phyloP scores from a whole-genome alignment of 2,329 filamentous ascomycete species.

The Ophiostoma populinum region DNA sequence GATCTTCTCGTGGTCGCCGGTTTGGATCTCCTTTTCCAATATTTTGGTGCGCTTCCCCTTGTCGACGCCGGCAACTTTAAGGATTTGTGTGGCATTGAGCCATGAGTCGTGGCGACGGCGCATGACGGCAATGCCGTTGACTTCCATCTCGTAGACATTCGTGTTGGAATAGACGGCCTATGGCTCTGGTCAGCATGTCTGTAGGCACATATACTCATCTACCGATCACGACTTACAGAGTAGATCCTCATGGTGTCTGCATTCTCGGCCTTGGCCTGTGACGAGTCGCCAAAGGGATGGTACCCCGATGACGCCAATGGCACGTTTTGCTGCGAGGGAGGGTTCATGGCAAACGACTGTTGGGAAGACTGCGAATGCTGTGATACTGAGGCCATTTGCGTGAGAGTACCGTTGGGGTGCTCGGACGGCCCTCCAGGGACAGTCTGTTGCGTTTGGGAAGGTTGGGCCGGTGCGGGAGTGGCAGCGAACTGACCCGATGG shows the following conservation, averaged over 20 bases:
- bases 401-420: conserved; percentile 5
- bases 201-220: not conserved
- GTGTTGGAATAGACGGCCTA: conserved; percentile 83
- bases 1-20: conserved; percentile 93
- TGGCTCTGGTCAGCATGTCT: not conserved
- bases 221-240: conserved; percentile 27
- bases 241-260: conserved; percentile 40
- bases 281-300: conserved; percentile 23
- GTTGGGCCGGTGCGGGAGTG: too few relatives aligned
- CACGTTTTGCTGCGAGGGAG: conserved; percentile 28
- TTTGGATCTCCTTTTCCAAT: conserved; percentile 91
- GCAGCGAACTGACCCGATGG: too few relatives aligned
- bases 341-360: conserved; percentile 39
- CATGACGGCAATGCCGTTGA: conserved; percentile 88
- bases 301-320: conserved; percentile 19
- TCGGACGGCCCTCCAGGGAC: conserved; percentile 9
- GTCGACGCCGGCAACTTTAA: conserved; percentile 92
- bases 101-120: conserved; percentile 85
- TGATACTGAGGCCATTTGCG: conserved; percentile 13
- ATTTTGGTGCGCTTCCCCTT: conserved; percentile 98
- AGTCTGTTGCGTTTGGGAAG: too few relatives aligned
- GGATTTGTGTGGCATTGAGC: conserved; percentile 95
- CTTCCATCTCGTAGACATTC: conserved; percentile 96
- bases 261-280: conserved; percentile 15
- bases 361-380: conserved; percentile 26